Percentiles rank a stretch among this genome's conserved stretches.
These are phyloP conservation scores for Platismatia glauca DNA, from an alignment of 495 filamentous ascomycete species.

Conservation along the genomic window DNA sequence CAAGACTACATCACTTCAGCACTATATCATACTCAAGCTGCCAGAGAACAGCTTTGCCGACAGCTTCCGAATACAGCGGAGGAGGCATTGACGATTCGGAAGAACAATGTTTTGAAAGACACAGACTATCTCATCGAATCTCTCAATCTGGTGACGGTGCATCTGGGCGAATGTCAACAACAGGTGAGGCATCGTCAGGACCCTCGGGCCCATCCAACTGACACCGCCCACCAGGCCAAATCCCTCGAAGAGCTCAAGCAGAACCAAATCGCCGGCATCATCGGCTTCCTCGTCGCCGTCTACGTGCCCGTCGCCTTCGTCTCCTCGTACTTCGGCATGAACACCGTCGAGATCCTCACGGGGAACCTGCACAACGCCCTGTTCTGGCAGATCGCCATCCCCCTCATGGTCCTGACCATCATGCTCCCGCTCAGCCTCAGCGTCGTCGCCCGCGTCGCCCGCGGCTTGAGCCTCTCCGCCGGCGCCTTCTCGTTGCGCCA, in stretches of 20 bases:
- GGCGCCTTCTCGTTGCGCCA: not conserved
- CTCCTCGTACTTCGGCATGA: not conserved
- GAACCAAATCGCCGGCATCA: not conserved
- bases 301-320: not conserved
- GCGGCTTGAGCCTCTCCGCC: not conserved
- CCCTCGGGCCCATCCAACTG: not conserved
- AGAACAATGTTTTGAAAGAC: not conserved
- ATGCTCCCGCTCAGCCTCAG: not conserved
- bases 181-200: not conserved
- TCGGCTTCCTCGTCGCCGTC: not conserved
- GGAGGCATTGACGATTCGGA: not conserved
- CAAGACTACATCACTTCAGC: not conserved
- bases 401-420: not conserved
- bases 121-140: slow-evolving; percentile 1
- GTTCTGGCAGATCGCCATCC: not conserved
- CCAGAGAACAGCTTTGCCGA: not conserved
- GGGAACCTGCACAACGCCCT: not conserved
- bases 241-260: not conserved
- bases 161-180: slow-evolving; percentile 1
- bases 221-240: not conserved
- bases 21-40: not conserved
- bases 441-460: not conserved
- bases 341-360: not conserved
- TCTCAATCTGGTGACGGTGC: not conserved
- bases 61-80: not conserved